phyloP scores from a whole-genome alignment of 1,139 yeast species.

The Debaryomyces sp. region DNA sequence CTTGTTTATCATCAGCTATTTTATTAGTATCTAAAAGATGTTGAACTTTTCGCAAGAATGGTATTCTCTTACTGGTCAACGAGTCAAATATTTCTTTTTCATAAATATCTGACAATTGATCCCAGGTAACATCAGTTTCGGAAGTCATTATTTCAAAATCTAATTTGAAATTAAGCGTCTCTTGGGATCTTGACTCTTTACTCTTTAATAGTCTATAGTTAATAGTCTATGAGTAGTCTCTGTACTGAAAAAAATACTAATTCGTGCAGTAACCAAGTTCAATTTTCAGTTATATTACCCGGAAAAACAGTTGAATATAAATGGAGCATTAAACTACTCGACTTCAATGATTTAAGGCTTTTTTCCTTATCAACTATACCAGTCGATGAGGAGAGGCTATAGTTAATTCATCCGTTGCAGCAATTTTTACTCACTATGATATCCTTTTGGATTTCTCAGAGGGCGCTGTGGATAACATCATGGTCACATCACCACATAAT shows the following conservation, averaged over 20 bases:
- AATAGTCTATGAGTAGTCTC: not conserved
- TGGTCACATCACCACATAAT: slow-evolving; percentile 35
- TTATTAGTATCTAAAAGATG: slow-evolving; percentile 15
- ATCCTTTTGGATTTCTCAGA: slow-evolving; percentile 6
- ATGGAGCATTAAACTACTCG: not conserved
- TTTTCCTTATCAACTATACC: slow-evolving; percentile 59
- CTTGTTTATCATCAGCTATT: slow-evolving; percentile 19
- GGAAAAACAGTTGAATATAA: slow-evolving; percentile 6
- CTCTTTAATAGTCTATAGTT: not conserved
- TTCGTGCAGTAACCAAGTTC: slow-evolving; percentile 1
- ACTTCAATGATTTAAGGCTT: not conserved
- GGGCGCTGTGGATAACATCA: slow-evolving; percentile 40
- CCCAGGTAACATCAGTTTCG: slow-evolving; percentile 21
- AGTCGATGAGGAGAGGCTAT: slow-evolving; percentile 64
- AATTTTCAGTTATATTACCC: slow-evolving; percentile 12
- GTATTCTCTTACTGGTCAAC: slow-evolving; percentile 35
- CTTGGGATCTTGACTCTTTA: not conserved
- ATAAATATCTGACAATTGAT: slow-evolving; percentile 21
- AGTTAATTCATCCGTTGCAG: slow-evolving; percentile 46
- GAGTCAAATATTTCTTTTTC: slow-evolving; percentile 34
- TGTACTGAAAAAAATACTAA: not conserved
- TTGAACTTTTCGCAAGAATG: slow-evolving; percentile 25
- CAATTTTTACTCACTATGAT: slow-evolving; percentile 20
- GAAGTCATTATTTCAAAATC: slow-evolving; percentile 6
- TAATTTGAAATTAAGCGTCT: slow-evolving; percentile 2